phyloP scores from a whole-genome alignment of 441 rosid species.

The Omphalea diandra region DNA sequence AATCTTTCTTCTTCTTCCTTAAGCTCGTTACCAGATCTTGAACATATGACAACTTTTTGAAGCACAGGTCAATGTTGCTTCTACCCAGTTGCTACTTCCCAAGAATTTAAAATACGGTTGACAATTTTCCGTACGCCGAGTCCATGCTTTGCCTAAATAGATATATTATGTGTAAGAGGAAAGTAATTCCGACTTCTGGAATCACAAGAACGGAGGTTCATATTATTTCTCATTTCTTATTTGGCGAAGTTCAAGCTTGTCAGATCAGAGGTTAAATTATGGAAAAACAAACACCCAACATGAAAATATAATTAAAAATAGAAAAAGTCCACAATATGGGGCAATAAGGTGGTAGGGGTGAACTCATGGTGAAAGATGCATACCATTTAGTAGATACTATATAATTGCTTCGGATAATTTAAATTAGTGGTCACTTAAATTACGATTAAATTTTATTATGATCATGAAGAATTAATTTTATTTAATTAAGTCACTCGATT shows the following conservation, averaged over 20 bases:
- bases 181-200: neutral
- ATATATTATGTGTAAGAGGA: neutral
- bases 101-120: no score
- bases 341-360: neutral
- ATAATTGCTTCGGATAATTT: neutral
- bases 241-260: neutral
- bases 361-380: neutral
- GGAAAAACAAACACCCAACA: no score
- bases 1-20: no score
- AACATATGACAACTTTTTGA: neutral
- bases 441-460: no score
- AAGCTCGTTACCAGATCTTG: neutral
- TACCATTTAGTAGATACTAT: neutral
- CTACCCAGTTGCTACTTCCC: slow-evolving; percentile 81
- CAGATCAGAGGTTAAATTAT: no score
- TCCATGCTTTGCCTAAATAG: slow-evolving; percentile 79
- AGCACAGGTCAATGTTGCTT: slow-evolving; percentile 45
- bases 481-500: no score
- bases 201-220: neutral
- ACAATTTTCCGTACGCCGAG: no score
- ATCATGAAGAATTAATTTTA: no score
- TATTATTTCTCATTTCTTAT: neutral
- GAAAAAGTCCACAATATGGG: neutral
- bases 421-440: no score
- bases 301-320: neutral